Conservation (phyloP, 2,329 filamentous ascomycete species). For the Colletotrichum kahawae region DNA sequence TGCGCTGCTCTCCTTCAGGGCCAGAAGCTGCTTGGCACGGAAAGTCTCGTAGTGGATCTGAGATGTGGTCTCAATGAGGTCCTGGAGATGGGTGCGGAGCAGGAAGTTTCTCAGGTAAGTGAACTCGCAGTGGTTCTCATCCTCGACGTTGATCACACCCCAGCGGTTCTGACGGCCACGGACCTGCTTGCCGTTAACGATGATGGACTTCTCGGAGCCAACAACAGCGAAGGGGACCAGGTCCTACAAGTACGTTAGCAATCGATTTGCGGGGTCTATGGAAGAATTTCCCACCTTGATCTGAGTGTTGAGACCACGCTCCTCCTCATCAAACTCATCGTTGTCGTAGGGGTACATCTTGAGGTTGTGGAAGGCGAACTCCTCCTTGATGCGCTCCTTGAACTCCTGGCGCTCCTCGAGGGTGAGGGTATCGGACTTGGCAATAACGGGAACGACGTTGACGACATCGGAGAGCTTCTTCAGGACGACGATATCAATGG, state of each 20-base stretch:
- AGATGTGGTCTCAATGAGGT: conserved; percentile 98
- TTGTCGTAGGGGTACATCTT: conserved; percentile 99
- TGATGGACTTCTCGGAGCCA: conserved; percentile 96
- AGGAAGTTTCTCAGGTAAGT: conserved; percentile 98
- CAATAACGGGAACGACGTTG: conserved; percentile 98
- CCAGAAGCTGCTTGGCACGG: conserved; percentile 97
- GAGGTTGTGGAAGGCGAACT: conserved; percentile 99
- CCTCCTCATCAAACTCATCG: conserved; percentile 97
- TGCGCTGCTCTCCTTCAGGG: conserved; percentile 96
- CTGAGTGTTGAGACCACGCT: conserved; percentile 88
- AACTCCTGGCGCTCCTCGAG: conserved; percentile 94
- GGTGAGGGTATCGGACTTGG: conserved; percentile 96
- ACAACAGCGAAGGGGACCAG: conserved; percentile 98
- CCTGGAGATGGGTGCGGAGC: conserved; percentile 96
- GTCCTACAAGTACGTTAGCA: conserved; percentile 61
- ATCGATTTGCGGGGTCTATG: not conserved
- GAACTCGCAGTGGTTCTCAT: conserved; percentile 99
- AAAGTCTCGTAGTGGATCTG: conserved; percentile 99
- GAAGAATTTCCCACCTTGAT: conserved; percentile 75
- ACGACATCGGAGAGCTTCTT: conserved; percentile 99
- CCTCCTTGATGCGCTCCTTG: conserved; percentile 99
- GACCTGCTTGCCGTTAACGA: conserved; percentile 96
- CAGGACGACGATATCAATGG: conserved; percentile 98
- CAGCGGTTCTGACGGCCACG: conserved; percentile 98
- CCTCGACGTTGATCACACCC: conserved; percentile 99